A percentile compares a stretch with the other conserved stretches of the same genome.
phyloP scores from a whole-genome alignment of 805 yeast species.

The Saccharomycopsis javanensis region DNA sequence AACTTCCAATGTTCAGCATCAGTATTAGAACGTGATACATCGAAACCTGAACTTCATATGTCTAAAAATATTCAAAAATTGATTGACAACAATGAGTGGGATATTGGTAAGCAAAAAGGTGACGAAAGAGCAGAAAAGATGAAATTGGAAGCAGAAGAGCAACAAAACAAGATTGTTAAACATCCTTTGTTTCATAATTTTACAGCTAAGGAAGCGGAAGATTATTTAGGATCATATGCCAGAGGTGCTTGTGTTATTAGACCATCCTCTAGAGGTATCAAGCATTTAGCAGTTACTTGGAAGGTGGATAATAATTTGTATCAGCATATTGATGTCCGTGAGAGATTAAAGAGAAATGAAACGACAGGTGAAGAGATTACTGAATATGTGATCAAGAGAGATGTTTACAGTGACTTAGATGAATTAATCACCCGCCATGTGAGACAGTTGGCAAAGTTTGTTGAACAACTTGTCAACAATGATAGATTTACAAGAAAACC shows the following conservation, averaged over 20 bases:
- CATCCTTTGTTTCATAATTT: constrained; percentile 87
- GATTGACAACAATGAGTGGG: constrained; percentile 62
- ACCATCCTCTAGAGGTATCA: constrained; percentile 85
- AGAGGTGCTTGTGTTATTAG: constrained; percentile 91
- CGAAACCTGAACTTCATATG: constrained; percentile 30
- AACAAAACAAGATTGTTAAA: constrained; percentile 69
- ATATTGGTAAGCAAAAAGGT: constrained; percentile 59
- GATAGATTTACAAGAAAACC: constrained; percentile 86
- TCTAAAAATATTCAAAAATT: constrained; percentile 23
- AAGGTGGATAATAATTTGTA: constrained; percentile 84
- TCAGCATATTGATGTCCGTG: constrained; percentile 85
- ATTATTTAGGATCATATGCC: constrained; percentile 74
- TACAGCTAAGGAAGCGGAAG: constrained; percentile 84
- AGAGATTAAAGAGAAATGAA: constrained; percentile 55
- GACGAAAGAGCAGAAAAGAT: constrained; percentile 51
- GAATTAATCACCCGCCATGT: constrained; percentile 84
- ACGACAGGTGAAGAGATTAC: constrained; percentile 53
- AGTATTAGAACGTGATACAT: constrained; percentile 55
- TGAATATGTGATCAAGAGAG: constrained; percentile 53
- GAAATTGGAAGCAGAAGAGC: constrained; percentile 55
- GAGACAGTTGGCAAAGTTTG: constrained; percentile 70
- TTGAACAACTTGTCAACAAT: constrained; percentile 73
- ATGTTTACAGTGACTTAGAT: constrained; percentile 77
- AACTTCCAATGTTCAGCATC: constrained; percentile 66
- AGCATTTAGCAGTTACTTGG: constrained; percentile 91